phyloP scores from a whole-genome alignment of 176 grass and related monocot species.

The Bolboschoenus planiculmis region DNA sequence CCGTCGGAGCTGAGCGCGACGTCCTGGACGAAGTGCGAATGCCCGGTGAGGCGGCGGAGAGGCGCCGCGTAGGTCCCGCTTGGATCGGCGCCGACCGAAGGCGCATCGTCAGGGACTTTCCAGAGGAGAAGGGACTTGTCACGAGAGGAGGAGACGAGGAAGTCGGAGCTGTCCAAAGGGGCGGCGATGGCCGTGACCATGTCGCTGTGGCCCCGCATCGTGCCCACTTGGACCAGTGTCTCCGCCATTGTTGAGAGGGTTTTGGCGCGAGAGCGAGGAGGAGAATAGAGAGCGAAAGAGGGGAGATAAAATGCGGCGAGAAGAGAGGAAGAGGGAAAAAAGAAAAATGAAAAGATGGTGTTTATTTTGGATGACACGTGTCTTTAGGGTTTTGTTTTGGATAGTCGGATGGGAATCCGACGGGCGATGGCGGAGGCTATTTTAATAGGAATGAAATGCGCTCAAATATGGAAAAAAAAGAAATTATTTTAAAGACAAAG shows the following conservation, averaged over 20 bases:
- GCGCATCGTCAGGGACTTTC: conserved; percentile 22
- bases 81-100: not conserved
- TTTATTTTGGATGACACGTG: not conserved
- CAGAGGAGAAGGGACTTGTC: conserved; percentile 67
- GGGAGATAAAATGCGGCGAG: not conserved
- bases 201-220: conserved; percentile 48
- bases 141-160: conserved; percentile 50
- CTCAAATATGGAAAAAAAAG: not conserved
- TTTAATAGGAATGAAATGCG: too few species aligned
- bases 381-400: not conserved
- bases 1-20: conserved; percentile 72
- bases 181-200: conserved; percentile 53
- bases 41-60: conserved; percentile 56
- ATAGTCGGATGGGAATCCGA: not conserved
- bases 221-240: conserved; percentile 33
- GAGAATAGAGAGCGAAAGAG: too few species aligned
- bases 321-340: not conserved
- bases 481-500: not conserved
- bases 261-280: not conserved
- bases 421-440: not conserved
- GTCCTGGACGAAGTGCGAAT: conserved; percentile 79
- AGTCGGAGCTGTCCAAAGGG: conserved; percentile 41
- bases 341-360: not conserved
- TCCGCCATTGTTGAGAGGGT: conserved; percentile 16
- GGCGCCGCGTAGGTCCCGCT: not conserved